phyloP scores from a whole-genome alignment of 768 basidiomycete genomes.

The Lyophyllum decastes region DNA sequence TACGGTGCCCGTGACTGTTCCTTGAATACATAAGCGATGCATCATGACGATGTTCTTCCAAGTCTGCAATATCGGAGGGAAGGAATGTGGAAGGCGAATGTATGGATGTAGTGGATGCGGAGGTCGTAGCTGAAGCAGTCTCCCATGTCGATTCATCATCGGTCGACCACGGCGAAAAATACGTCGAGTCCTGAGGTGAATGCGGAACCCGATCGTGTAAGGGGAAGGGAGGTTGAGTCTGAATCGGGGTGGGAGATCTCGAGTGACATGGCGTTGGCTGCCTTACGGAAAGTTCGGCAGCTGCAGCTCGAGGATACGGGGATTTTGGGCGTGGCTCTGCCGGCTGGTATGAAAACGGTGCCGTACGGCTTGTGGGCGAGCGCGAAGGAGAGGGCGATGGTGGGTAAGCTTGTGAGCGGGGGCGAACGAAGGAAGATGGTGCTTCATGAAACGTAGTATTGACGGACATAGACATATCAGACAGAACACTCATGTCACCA shows the following conservation, averaged over 20 bases:
- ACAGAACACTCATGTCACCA: slow-evolving; percentile 30
- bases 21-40: slow-evolving; percentile 4
- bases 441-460: slow-evolving; percentile 31
- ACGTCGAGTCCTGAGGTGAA: slow-evolving; percentile 35
- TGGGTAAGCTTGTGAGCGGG: slow-evolving; percentile 48
- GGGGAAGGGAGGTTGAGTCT: slow-evolving; percentile 26
- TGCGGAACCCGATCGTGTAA: slow-evolving; percentile 24
- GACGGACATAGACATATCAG: slow-evolving; percentile 28
- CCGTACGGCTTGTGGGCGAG: slow-evolving; percentile 39
- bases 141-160: slow-evolving; percentile 82
- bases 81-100: slow-evolving; percentile 29
- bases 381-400: slow-evolving; percentile 58
- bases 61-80: slow-evolving; percentile 16
- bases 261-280: slow-evolving; percentile 29
- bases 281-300: slow-evolving; percentile 20
- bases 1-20: not conserved
- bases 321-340: slow-evolving; percentile 19
- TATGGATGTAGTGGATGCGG: slow-evolving; percentile 59
- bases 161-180: slow-evolving; percentile 67
- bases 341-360: slow-evolving; percentile 21
- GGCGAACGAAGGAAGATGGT: slow-evolving; percentile 41
- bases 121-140: slow-evolving; percentile 63
- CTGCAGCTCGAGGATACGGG: slow-evolving; percentile 3
- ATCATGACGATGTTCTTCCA: slow-evolving; percentile 3
- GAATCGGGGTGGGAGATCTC: slow-evolving; percentile 42